Conservation (phyloP, 306 rosid species). For the Ormosia emarginata region DNA sequence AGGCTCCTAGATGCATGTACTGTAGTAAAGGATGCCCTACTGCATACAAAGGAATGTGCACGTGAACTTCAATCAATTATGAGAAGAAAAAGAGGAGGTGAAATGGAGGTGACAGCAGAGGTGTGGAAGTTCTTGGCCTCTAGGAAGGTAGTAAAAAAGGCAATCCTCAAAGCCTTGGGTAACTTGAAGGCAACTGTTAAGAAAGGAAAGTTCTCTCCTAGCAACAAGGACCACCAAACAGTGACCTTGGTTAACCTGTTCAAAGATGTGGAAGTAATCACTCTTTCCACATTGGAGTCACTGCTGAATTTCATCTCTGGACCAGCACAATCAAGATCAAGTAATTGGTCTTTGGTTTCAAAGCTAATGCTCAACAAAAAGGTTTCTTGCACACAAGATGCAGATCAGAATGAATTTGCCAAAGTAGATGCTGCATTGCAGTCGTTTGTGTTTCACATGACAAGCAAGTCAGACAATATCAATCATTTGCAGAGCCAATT, state of each 20-base stretch:
- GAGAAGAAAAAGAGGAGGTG: constrained; percentile 48
- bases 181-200: constrained; percentile 23
- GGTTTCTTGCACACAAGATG: constrained; percentile 26
- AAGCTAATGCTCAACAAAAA: constrained; percentile 29
- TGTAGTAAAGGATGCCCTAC: constrained; percentile 37
- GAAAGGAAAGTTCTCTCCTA: constrained; percentile 26
- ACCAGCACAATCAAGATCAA: constrained; percentile 18
- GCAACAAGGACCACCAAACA: constrained; percentile 21
- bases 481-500: constrained; percentile 33
- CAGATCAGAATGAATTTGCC: constrained; percentile 37
- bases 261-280: constrained; percentile 31
- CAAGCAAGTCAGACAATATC: constrained; percentile 26
- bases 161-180: constrained; percentile 37
- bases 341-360: constrained; percentile 45
- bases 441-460: constrained; percentile 31
- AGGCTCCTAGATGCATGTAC: constrained; percentile 44
- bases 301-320: constrained; percentile 26
- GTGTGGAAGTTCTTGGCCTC: constrained; percentile 44
- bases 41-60: constrained; percentile 49
- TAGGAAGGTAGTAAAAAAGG: constrained; percentile 48
- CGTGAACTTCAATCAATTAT: constrained; percentile 47
- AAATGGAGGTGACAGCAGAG: constrained; percentile 38
- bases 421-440: constrained; percentile 50
- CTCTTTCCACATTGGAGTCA: constrained; percentile 32
- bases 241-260: constrained; percentile 21